Evolutionary conservation across 208 protist genomes (phyloP).

Genomic region (Wallacemonas collosoma): DNA sequence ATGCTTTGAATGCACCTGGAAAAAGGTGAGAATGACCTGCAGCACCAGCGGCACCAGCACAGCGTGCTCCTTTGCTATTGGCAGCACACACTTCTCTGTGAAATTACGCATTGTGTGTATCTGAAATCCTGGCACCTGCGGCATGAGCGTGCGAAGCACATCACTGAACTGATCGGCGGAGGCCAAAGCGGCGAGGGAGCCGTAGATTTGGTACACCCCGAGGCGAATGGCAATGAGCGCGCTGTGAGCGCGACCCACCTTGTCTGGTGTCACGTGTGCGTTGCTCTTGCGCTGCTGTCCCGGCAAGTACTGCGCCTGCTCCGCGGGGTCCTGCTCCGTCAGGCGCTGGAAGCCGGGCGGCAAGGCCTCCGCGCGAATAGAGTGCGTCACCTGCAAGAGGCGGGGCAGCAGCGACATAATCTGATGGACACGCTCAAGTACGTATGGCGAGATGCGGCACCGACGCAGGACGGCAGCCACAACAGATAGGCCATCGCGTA

Average conservation of each 20-base stretch:
- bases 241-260: constrained; percentile 30
- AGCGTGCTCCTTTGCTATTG: constrained; percentile 40
- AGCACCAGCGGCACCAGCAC: constrained; percentile 46
- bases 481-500: constrained; percentile 50
- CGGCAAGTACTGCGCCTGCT: constrained; percentile 53
- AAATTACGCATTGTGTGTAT: constrained; percentile 50
- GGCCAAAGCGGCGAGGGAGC: constrained; percentile 49
- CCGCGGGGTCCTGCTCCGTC: constrained; percentile 35
- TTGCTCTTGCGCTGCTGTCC: constrained; percentile 40
- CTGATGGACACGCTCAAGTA: constrained; percentile 43
- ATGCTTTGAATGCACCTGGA: constrained; percentile 19
- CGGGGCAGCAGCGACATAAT: constrained; percentile 39
- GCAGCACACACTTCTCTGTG: constrained; percentile 58
- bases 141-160: constrained; percentile 39
- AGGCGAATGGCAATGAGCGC: constrained; percentile 56
- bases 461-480: constrained; percentile 69
- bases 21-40: constrained; percentile 38
- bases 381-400: constrained; percentile 56
- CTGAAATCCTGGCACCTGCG: constrained; percentile 23
- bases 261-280: constrained; percentile 12
- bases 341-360: constrained; percentile 43
- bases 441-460: constrained; percentile 52
- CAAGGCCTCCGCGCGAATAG: constrained; percentile 43
- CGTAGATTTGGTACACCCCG: constrained; percentile 71
- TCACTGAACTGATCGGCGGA: constrained; percentile 40